These are phyloP conservation scores for Prunus davidiana DNA, from an alignment of 306 rosid genomes.

Conservation along the genomic window DNA sequence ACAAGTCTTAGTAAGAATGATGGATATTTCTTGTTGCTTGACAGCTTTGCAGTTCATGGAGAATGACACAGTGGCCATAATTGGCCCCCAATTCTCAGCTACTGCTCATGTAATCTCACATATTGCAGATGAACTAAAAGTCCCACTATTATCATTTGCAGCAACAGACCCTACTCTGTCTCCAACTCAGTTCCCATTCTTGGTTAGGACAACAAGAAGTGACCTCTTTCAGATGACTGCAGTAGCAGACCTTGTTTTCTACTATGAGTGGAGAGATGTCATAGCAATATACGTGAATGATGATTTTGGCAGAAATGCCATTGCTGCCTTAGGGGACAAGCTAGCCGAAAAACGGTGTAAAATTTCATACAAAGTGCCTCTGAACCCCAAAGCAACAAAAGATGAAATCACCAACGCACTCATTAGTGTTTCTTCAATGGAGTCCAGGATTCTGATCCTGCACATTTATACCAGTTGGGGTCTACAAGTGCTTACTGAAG, in stretches of 20 bases:
- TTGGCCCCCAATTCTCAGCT: constrained; percentile 54
- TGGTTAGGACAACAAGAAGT: constrained; percentile 22
- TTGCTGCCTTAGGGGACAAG: constrained; percentile 28
- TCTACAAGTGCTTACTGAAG: constrained; percentile 11
- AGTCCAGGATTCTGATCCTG: constrained; percentile 26
- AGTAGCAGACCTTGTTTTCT: constrained; percentile 23
- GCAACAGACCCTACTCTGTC: constrained; percentile 28
- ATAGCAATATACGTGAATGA: constrained; percentile 25
- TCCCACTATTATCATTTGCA: constrained; percentile 55
- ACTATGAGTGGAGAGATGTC: constrained; percentile 31
- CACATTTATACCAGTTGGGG: constrained; percentile 25
- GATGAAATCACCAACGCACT: constrained; percentile 13
- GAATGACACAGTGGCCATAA: constrained; percentile 51
- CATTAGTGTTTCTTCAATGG: constrained; percentile 14
- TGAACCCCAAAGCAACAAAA: constrained; percentile 7
- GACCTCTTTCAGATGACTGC: constrained; percentile 30
- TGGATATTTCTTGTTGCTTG: background rate
- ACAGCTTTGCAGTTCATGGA: constrained; percentile 49
- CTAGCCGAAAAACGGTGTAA: constrained; percentile 28
- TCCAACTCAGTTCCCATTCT: constrained; percentile 27
- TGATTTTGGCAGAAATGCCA: constrained; percentile 30
- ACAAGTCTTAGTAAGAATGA: background rate
- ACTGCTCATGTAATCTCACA: constrained; percentile 54
- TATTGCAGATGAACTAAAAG: constrained; percentile 50
- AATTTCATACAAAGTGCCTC: constrained; percentile 30